Evolutionary conservation across 371 early-diverging fungal genomes (phyloP).

Genomic region (Fennellomyces sp.): DNA sequence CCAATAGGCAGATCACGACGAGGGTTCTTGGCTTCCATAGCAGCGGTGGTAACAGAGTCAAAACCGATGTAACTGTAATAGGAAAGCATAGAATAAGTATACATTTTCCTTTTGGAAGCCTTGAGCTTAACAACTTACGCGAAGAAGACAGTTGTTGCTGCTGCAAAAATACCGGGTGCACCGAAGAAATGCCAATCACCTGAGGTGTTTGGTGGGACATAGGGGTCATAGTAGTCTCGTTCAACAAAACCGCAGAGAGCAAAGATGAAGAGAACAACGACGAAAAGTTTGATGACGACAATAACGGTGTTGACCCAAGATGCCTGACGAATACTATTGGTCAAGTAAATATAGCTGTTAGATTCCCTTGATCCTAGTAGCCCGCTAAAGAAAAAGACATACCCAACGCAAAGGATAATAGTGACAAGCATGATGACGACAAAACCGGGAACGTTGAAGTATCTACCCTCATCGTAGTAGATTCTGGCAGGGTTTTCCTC

Average conservation of each 20-base stretch:
- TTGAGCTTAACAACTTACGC: constrained; percentile 2
- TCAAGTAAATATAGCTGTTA: background rate
- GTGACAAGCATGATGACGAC: constrained; percentile 66
- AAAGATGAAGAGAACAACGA: constrained; percentile 82
- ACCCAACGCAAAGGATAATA: constrained; percentile 64
- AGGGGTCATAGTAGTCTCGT: constrained; percentile 73
- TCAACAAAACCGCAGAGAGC: constrained; percentile 67
- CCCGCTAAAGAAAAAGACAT: constrained; percentile 7
- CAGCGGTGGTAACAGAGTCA: constrained; percentile 87
- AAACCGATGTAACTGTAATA: constrained; percentile 80
- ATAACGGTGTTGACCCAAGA: constrained; percentile 70
- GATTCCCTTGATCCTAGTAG: background rate
- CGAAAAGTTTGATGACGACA: constrained; percentile 75
- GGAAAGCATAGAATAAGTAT: background rate
- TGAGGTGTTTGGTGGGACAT: constrained; percentile 68
- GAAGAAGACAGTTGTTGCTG: constrained; percentile 84
- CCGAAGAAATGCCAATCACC: constrained; percentile 66
- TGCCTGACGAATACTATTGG: constrained; percentile 64
- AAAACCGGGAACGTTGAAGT: constrained; percentile 79
- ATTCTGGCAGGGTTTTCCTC: constrained; percentile 42
- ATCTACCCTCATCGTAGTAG: constrained; percentile 45
- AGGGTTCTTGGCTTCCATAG: constrained; percentile 86
- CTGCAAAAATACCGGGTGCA: constrained; percentile 72
- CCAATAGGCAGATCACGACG: constrained; percentile 87
- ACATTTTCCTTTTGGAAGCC: background rate